A percentile compares a stretch with the other conserved stretches of the same genome.
Evolutionary conservation across 148 eudicot species (phyloP).

Genomic region (Rhododendron williamsianum): DNA sequence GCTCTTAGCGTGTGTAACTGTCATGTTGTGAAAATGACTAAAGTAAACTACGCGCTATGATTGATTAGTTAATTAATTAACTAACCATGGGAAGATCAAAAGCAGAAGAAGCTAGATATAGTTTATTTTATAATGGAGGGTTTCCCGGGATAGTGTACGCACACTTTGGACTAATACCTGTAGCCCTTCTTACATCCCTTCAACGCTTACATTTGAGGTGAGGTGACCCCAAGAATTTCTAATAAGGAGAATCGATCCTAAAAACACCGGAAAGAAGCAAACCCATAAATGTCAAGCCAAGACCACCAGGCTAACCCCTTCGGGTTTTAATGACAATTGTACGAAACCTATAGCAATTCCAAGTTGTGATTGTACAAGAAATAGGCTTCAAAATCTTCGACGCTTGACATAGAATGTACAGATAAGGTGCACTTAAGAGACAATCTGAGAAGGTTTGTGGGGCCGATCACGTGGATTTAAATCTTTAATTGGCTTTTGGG

Average conservation of each 20-base stretch:
- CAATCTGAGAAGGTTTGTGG: neutral
- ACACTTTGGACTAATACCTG: too few species aligned
- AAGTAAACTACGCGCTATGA: neutral
- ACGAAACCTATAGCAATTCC: neutral
- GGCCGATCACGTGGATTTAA: conserved; percentile 2
- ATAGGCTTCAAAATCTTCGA: neutral
- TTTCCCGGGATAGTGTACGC: too few species aligned
- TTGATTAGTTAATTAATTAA: neutral
- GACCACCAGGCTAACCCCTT: too few species aligned
- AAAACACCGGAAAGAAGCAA: too few species aligned
- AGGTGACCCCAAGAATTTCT: too few species aligned
- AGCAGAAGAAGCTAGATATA: too few species aligned
- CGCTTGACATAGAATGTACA: neutral
- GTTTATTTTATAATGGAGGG: too few species aligned
- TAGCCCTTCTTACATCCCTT: too few species aligned
- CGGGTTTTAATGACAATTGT: neutral
- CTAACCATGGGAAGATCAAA: too few species aligned
- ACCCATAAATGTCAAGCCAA: too few species aligned
- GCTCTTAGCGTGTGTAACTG: neutral
- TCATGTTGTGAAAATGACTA: neutral
- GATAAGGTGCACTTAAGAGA: conserved; percentile 1
- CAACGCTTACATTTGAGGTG: too few species aligned
- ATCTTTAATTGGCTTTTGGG: neutral
- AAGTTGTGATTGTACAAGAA: neutral
- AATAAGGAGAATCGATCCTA: too few species aligned